Conservation (phyloP, 306 rosid species). For the Bauhinia variegata region DNA sequence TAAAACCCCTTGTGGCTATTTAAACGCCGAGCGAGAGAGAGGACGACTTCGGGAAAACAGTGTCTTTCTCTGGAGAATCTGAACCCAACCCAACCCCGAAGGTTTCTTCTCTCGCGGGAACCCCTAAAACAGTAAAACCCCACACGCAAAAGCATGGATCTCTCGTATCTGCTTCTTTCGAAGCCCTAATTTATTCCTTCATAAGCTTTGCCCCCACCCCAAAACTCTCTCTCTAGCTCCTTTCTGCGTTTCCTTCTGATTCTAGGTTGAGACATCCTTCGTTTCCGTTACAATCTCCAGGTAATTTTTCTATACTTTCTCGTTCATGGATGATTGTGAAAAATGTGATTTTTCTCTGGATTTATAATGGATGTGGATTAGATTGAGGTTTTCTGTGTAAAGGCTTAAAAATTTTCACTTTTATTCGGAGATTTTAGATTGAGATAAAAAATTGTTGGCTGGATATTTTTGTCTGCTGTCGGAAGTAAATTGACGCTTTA, state of each 20-base stretch:
- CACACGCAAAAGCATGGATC: neutral
- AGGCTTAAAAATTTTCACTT: neutral
- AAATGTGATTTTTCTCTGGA: neutral
- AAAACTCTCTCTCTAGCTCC: neutral
- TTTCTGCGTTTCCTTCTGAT: constrained; percentile 4
- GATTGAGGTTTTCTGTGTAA: constrained; percentile 10
- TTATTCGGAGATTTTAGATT: neutral
- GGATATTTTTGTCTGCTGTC: neutral
- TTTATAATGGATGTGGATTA: neutral
- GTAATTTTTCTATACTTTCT: constrained; percentile 16
- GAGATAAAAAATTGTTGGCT: neutral
- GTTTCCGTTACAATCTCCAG: constrained; percentile 24
- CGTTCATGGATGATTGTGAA: neutral
- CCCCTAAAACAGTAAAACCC: constrained; percentile 44
- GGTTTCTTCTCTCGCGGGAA: constrained; percentile 10
- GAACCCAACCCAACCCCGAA: neutral
- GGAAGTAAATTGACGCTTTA: neutral
- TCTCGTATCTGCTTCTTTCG: constrained; percentile 15
- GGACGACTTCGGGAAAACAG: neutral
- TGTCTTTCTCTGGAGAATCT: too few species aligned
- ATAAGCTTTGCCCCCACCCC: constrained; percentile 29
- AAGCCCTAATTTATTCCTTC: constrained; percentile 23
- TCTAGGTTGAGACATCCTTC: neutral
- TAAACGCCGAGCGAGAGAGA: neutral
- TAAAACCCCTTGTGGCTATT: constrained; percentile 6